A percentile compares a stretch with the other conserved stretches of the same genome.
These are phyloP conservation scores for Kwoniella newhampshirensis DNA, from an alignment of 768 basidiomycete species.

Conservation along the genomic window DNA sequence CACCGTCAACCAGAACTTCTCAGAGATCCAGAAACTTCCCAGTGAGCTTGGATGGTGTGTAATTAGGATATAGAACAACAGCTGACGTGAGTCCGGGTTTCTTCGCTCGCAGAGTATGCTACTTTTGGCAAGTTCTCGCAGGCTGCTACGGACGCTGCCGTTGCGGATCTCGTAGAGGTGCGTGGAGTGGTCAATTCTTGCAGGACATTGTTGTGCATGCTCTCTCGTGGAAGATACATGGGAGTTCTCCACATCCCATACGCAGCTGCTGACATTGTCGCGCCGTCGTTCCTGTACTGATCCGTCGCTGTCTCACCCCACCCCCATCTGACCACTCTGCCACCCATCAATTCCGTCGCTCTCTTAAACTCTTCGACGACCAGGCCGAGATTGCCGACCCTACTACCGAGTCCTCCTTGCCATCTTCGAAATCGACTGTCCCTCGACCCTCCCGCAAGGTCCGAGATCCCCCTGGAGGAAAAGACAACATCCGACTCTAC, in stretches of 20 bases:
- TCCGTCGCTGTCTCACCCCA: background rate
- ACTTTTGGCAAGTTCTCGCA: slow-evolving; percentile 50
- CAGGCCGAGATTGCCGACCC: slow-evolving; percentile 53
- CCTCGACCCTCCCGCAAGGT: slow-evolving; percentile 51
- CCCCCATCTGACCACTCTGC: too few relatives aligned
- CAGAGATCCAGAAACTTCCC: slow-evolving; percentile 50
- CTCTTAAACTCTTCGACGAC: too few relatives aligned
- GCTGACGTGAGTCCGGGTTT: background rate
- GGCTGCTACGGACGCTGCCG: slow-evolving; percentile 51
- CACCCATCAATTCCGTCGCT: too few relatives aligned
- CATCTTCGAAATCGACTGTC: slow-evolving; percentile 33
- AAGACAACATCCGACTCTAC: slow-evolving; percentile 38
- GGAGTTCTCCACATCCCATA: too few relatives aligned
- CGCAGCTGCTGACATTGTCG: background rate
- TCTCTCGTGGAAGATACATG: too few relatives aligned
- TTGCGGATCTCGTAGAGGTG: slow-evolving; percentile 52
- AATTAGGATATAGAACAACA: background rate
- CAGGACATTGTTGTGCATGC: too few relatives aligned
- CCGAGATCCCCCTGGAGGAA: slow-evolving; percentile 49
- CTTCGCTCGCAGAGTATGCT: slow-evolving; percentile 51
- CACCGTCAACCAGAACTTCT: slow-evolving; percentile 49
- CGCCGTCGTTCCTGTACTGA: background rate
- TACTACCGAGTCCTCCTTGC: slow-evolving; percentile 30
- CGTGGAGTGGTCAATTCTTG: too few relatives aligned
- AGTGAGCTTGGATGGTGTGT: slow-evolving; percentile 33